A percentile compares a stretch with the other conserved stretches of the same genome.
phyloP scores from a whole-genome alignment of 2,329 filamentous ascomycete genomes.

The Tolypocladium ophioglossoides region DNA sequence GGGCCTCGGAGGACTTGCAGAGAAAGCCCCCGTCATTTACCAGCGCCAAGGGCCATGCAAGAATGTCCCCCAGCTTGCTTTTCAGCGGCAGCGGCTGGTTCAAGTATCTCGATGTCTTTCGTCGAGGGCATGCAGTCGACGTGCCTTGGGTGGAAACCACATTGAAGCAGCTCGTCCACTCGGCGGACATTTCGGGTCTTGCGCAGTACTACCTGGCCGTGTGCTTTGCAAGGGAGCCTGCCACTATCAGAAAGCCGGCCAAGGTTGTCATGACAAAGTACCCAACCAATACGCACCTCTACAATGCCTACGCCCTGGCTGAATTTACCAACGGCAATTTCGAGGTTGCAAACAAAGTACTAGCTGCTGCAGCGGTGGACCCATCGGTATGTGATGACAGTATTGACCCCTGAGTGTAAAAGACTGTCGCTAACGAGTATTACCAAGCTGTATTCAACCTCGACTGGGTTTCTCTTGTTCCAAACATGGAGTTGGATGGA shows the following conservation, averaged over 20 bases:
- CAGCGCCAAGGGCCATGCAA: conserved; percentile 16
- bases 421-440: background rate
- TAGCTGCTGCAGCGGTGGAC: conserved; percentile 49
- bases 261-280: conserved; percentile 63
- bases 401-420: background rate
- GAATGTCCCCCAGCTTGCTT: conserved; percentile 38
- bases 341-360: conserved; percentile 51
- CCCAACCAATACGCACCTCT: conserved; percentile 54
- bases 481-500: conserved; percentile 58
- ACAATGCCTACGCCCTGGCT: conserved; percentile 68
- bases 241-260: conserved; percentile 55
- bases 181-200: conserved; percentile 26
- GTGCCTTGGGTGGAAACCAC: conserved; percentile 39
- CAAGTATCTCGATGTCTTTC: conserved; percentile 21
- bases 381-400: conserved; percentile 15
- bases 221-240: conserved; percentile 43
- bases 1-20: conserved; percentile 10
- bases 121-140: conserved; percentile 14
- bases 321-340: conserved; percentile 50
- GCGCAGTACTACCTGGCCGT: conserved; percentile 63
- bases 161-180: conserved; percentile 48
- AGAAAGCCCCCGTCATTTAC: conserved; percentile 18
- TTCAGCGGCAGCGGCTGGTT: conserved; percentile 40
- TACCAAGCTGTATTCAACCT: conserved; percentile 8
- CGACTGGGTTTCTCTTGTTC: conserved; percentile 34